Conservation (phyloP, 1,284 basidiomycete species). For the Lentinula novae-zelandiae region DNA sequence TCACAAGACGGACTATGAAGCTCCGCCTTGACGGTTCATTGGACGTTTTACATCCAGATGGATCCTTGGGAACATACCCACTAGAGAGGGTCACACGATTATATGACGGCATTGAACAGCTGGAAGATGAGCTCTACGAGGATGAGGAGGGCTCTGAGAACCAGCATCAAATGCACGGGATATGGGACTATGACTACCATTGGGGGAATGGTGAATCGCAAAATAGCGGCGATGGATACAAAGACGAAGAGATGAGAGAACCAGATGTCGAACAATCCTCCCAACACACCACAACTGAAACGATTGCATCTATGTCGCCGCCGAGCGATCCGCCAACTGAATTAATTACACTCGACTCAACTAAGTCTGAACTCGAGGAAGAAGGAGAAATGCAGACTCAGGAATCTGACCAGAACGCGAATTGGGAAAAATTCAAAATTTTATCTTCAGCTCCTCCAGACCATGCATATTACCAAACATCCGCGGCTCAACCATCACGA, state of each 20-base stretch:
- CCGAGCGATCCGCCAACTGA: neutral
- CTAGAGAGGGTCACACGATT: slow-evolving; percentile 66
- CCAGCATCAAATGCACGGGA: slow-evolving; percentile 44
- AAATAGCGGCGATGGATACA: slow-evolving; percentile 26
- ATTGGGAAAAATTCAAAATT: slow-evolving; percentile 78
- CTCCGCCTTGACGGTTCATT: slow-evolving; percentile 68
- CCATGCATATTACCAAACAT: slow-evolving; percentile 72
- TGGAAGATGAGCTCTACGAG: slow-evolving; percentile 69
- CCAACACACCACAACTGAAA: neutral
- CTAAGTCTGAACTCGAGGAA: slow-evolving; percentile 9
- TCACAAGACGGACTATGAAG: slow-evolving; percentile 31
- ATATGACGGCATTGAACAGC: slow-evolving; percentile 71
- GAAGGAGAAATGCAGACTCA: slow-evolving; percentile 17
- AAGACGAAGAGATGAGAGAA: slow-evolving; percentile 11
- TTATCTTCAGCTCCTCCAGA: slow-evolving; percentile 72
- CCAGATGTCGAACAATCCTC: neutral
- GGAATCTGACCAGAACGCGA: slow-evolving; percentile 21
- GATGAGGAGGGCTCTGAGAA: slow-evolving; percentile 48
- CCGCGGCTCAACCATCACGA: slow-evolving; percentile 63
- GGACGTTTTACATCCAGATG: slow-evolving; percentile 62
- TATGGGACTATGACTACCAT: slow-evolving; percentile 36
- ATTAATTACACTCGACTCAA: neutral
- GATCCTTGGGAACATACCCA: slow-evolving; percentile 43
- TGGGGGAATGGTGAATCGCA: slow-evolving; percentile 32
- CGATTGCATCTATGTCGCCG: neutral